Conservation (phyloP, 805 yeast genomes). For the Candida maltosa region DNA sequence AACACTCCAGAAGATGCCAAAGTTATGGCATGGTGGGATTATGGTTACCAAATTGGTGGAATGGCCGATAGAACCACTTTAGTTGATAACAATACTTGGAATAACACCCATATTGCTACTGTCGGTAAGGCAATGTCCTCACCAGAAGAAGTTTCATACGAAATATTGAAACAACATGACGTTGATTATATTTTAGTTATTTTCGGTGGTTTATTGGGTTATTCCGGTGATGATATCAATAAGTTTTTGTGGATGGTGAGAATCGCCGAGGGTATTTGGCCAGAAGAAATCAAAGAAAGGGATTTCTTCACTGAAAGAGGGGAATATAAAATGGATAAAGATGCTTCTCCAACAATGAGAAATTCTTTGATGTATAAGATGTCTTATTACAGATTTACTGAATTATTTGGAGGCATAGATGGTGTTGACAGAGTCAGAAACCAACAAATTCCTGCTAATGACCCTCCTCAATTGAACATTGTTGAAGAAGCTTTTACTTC, state of each 20-base stretch:
- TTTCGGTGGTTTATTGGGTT: conserved; percentile 92
- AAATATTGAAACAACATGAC: conserved; percentile 84
- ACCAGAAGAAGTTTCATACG: conserved; percentile 81
- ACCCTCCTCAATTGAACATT: conserved; percentile 57
- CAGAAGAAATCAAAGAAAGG: conserved; percentile 90
- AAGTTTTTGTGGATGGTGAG: conserved; percentile 99
- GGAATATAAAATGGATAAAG: conserved; percentile 81
- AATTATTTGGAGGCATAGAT: conserved; percentile 57
- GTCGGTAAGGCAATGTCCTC: conserved; percentile 98
- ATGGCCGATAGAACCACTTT: conserved; percentile 99
- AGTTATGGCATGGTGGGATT: conserved; percentile 99
- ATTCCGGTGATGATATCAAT: conserved; percentile 93
- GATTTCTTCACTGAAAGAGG: conserved; percentile 80
- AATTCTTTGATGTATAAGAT: conserved; percentile 91
- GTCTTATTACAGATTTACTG: conserved; percentile 84
- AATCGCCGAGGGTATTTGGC: conserved; percentile 99
- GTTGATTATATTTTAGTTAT: conserved; percentile 92
- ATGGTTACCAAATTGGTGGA: conserved; percentile 99
- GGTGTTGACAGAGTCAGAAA: conserved; percentile 85
- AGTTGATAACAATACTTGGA: conserved; percentile 99
- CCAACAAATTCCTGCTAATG: conserved; percentile 59
- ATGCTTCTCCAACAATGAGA: conserved; percentile 82
- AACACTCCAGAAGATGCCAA: conserved; percentile 95
- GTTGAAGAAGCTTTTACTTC: conserved; percentile 93
- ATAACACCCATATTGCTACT: conserved; percentile 97